Percentiles rank a stretch among this genome's conserved stretches.
phyloP scores from a whole-genome alignment of 257 asterid genomes.

The Oldenlandia corymbosa region DNA sequence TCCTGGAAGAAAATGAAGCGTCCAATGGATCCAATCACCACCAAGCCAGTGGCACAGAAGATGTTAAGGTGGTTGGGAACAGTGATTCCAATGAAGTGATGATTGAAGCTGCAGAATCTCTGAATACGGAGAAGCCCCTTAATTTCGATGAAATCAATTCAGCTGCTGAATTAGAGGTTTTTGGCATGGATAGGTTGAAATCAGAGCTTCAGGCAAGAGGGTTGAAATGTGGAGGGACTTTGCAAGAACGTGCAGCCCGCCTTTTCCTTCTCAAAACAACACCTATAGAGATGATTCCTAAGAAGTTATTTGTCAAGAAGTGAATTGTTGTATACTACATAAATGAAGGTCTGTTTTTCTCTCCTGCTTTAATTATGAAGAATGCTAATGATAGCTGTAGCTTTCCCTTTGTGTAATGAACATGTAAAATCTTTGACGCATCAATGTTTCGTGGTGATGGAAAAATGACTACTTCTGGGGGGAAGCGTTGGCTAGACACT shows the following conservation, averaged over 20 bases:
- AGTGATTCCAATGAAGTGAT: conserved; percentile 25
- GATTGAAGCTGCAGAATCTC: conserved; percentile 19
- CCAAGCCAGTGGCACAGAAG: conserved; percentile 26
- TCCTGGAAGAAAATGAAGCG: conserved; percentile 16
- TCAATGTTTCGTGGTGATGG: neutral
- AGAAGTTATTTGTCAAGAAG: conserved; percentile 82
- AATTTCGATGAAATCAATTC: conserved; percentile 54
- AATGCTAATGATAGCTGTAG: neutral
- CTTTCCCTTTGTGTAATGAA: neutral
- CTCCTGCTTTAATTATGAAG: neutral
- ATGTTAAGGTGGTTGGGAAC: conserved; percentile 19
- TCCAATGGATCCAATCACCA: conserved; percentile 23
- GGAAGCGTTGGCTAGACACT: too few relatives aligned
- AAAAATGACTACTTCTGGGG: neutral
- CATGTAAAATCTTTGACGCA: neutral
- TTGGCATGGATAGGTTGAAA: conserved; percentile 77
- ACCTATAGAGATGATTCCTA: conserved; percentile 68
- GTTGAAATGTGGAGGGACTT: conserved; percentile 75
- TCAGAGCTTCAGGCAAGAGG: conserved; percentile 74
- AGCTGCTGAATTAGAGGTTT: conserved; percentile 65
- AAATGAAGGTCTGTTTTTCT: too few relatives aligned
- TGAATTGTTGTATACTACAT: conserved; percentile 19
- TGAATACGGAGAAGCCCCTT: conserved; percentile 38
- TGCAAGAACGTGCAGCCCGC: conserved; percentile 86
- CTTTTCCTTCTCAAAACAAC: conserved; percentile 48